These are phyloP conservation scores for Saccharomyces paradoxus DNA, from an alignment of 805 yeast genomes.

Conservation along the genomic window DNA sequence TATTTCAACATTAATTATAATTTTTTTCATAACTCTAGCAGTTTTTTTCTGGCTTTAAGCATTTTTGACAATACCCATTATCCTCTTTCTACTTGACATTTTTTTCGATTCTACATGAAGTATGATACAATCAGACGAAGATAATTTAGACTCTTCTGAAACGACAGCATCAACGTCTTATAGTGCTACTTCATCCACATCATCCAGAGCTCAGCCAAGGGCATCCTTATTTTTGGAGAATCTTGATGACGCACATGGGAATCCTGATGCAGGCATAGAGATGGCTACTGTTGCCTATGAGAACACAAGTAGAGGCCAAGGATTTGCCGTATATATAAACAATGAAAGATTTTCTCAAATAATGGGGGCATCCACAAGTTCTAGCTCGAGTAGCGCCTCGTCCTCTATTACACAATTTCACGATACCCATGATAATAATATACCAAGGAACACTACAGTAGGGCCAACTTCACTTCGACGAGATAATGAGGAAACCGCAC, in stretches of 20 bases:
- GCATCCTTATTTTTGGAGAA: background rate
- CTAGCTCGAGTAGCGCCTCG: background rate
- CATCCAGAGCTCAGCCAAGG: background rate
- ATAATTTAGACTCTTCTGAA: background rate
- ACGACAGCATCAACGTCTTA: background rate
- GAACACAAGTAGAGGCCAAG: background rate
- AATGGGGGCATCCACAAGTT: background rate
- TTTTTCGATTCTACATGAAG: background rate
- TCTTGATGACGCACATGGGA: background rate
- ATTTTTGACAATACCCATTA: background rate
- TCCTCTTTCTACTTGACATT: background rate
- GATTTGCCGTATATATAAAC: background rate
- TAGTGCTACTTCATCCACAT: background rate
- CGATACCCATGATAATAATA: background rate
- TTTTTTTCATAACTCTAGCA: background rate
- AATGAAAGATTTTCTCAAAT: background rate
- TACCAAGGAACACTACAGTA: background rate
- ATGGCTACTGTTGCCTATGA: background rate
- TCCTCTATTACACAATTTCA: background rate
- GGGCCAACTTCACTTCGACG: background rate
- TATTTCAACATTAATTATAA: background rate
- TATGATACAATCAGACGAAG: background rate
- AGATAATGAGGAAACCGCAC: background rate
- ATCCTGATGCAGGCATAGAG: background rate
- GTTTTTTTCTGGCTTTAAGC: background rate